Evolutionary conservation across 345 rosid species (phyloP), one percentile per base, ranked within the genome.

Genomic region (Citrus trifoliata): DNA sequence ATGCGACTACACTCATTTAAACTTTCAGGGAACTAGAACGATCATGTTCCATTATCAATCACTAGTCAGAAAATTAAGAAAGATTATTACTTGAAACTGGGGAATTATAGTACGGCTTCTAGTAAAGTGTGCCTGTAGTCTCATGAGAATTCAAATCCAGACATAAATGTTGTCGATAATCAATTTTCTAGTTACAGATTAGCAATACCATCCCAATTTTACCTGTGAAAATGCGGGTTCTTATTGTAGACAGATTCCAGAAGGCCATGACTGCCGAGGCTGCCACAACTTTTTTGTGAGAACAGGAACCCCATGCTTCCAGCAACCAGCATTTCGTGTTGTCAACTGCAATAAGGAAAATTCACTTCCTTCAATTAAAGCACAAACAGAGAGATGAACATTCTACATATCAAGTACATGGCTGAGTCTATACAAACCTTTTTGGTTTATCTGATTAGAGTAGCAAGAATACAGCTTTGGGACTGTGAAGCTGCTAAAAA

Each of bases 191-290:
- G 42, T 27, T 27, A 6, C 13, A 19, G 38, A 21, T 24, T 48
- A 9, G 24, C 18, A n/a, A 24, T 51, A 30, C 19, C 14, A 28
- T 59, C 67, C 13, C 33, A 12, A 46, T 40, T 46, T 73, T 82
- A 92, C 98, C 92, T 40, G 95, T 75, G 56, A 96, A 87, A 70
- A 93, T 83, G n/a, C 99, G 94, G 66, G 95, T 90, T 86, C 86
- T 96, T 75, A 90, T 67, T 33, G 90, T 79, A n/a, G 98, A 88
- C n/a, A 96, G 81, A 80, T 93, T 92, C 99, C 99, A 96, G 78
- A 94, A 96, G 35, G 92, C 95, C 71, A 92, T 89, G 76, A 80
- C 80, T 12, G 90, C 91, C 28, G 97, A 93, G 75, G 93, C 93
- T 73, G 93, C 92, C 2, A 93, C 89, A 35, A 96, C 59, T 88